Evolutionary conservation across 2,329 filamentous ascomycete species (phyloP), one percentile per base, ranked within the genome.

Genomic region (Ceratocystis papillata): DNA sequence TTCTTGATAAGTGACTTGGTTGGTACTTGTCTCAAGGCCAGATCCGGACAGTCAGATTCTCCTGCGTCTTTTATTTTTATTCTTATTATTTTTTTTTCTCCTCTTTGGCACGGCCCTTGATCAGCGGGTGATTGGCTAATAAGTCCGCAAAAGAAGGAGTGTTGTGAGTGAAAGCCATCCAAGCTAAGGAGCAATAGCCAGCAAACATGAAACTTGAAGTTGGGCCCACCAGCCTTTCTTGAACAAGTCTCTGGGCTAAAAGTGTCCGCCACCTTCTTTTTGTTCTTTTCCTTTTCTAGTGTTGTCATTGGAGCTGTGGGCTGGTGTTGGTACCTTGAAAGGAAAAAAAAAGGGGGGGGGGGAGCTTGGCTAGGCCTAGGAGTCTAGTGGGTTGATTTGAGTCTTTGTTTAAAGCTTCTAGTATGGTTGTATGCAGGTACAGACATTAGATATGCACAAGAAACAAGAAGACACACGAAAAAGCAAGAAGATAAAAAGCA

Each of bases 201-300:
- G 22, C 28, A 30, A 59, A 59, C 28, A 37, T 59, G 55, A 59
- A 59, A 59, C 55, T 59, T 59, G 25, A 37, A 59, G 28, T 57
- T 25, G 55, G 5, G 17, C 55, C n/a, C 17, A 59, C 55, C 28
- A 59, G 55, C 55, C 55, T 37, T 59, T 59, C 20, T 28, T 53
- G 48, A 28, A 10, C 22, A 3, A 8, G 55, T 12, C 22, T 59
- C 15, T 41, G 37, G 55, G 30, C 28, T 17, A 10, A 59, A 28
- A 10, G 28, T 37, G 28, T 22, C 7, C 55, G 25, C 55, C 55
- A 37, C 28, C 55, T 33, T 59, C 15, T 59, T 59, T 59, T 59
- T 59, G 22, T 30, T 53, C n/a, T 20, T 53, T 22, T 53, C 25
- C 22, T 10, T 22, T 28, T 25, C 20, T 53, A 28, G 48, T 25